Percentiles rank a stretch among this genome's conserved stretches.
phyloP scores from a whole-genome alignment of 805 yeast genomes.

The Diddensiella caesifluorescens region DNA sequence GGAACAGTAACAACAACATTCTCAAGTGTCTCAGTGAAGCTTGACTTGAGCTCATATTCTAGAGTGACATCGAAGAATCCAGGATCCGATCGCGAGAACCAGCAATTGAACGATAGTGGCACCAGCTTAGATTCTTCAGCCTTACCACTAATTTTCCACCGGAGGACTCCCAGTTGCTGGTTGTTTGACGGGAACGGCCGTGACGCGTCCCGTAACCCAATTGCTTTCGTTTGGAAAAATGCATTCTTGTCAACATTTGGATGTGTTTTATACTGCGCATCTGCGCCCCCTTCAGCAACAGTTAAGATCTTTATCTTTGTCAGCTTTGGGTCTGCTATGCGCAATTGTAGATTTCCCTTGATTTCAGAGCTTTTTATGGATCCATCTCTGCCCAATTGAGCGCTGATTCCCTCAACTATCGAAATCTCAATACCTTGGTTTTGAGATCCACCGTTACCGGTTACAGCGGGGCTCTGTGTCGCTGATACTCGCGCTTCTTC shows the following conservation, averaged over 20 bases:
- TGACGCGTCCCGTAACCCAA: slow-evolving; percentile 69
- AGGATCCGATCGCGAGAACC: slow-evolving; percentile 67
- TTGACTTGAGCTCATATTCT: slow-evolving; percentile 72
- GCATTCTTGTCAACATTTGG: slow-evolving; percentile 85
- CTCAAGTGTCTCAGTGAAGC: slow-evolving; percentile 43
- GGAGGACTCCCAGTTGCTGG: slow-evolving; percentile 81
- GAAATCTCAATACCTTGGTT: slow-evolving; percentile 79
- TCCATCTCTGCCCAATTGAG: slow-evolving; percentile 82
- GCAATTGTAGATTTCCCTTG: slow-evolving; percentile 85
- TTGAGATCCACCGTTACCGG: slow-evolving; percentile 19
- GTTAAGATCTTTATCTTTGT: slow-evolving; percentile 63
- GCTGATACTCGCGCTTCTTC: slow-evolving; percentile 15
- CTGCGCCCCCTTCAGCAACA: slow-evolving; percentile 44
- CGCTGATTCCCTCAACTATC: slow-evolving; percentile 70
- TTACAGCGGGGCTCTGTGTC: background rate
- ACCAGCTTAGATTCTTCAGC: slow-evolving; percentile 49
- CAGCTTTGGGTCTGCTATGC: slow-evolving; percentile 71
- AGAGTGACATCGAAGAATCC: slow-evolving; percentile 69
- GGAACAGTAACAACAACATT: slow-evolving; percentile 61
- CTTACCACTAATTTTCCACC: slow-evolving; percentile 79
- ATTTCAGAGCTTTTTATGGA: slow-evolving; percentile 53
- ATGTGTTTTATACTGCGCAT: slow-evolving; percentile 81
- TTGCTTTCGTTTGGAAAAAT: slow-evolving; percentile 52
- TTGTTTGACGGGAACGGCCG: slow-evolving; percentile 90
- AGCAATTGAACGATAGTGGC: slow-evolving; percentile 75